Evolutionary conservation across 768 basidiomycete species (phyloP), one percentile per base, ranked within the genome.

Genomic region (Tephrocybe sp.): DNA sequence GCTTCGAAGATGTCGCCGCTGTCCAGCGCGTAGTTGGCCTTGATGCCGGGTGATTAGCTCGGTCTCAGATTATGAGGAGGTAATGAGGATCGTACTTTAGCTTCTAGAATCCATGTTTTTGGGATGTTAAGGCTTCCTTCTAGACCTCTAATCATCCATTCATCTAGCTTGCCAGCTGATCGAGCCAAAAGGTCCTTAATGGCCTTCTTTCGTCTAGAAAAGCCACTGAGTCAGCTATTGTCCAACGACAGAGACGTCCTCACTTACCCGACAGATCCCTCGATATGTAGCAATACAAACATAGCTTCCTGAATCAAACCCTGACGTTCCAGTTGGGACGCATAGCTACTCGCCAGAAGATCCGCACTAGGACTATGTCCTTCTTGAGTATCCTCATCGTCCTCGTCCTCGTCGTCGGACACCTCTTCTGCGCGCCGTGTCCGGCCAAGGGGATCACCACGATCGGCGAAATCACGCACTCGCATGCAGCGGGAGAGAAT

Each of bases 261-360:
- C 17, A 68, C 87, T 53, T 60, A 95, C 95, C 90, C 87, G 19
- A 76, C 73, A 14, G 84, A 77, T 17, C 85, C 83, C 64, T 96
- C 90, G 9, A 98, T 70, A 65, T 98, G 94, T 48, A 98, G 71
- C 51, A 97, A 71, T 4, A 98, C 91, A 62, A 98, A 98, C 2
- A 81, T 78, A 4, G 93, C 89, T 67, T 92, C 89, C 60, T 91
- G 85, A 59, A 95, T 79, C 77, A 87, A 75, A 14, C 86, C 92
- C 50, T 80, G 69, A 45, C 77, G 76, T 69, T 98, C 96, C 54
- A 99, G 70, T 65, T 97, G 91, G 43, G 82, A 75, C 0, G 95
- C 95, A 64, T 96, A 99, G 48, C 80, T 82, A 55, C 82, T 86
- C 7, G 93, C 85, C 22, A 98, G 68, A 32, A 84, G 63, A 69